Conservation (phyloP, 768 basidiomycete species). For the Serendipita sp. region DNA sequence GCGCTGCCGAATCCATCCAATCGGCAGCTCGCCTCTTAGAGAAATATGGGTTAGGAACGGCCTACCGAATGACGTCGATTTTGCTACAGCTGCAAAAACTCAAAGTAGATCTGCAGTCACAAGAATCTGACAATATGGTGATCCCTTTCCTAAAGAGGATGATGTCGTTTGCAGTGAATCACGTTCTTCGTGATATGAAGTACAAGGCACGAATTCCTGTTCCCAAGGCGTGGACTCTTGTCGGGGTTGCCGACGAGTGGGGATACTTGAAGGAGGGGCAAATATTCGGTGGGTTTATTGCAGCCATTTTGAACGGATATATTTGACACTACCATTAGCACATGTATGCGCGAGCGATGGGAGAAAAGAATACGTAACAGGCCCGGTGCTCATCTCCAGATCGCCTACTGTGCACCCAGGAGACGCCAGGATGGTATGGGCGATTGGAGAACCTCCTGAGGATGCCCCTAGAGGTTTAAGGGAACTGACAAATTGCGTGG, state of each 20-base stretch:
- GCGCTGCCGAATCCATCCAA: slow-evolving; percentile 19
- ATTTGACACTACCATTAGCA: slow-evolving; percentile 16
- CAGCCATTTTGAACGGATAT: background rate
- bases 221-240: slow-evolving; percentile 44
- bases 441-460: slow-evolving; percentile 30
- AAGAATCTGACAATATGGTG: slow-evolving; percentile 13
- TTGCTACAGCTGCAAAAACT: slow-evolving; percentile 36
- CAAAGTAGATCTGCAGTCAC: slow-evolving; percentile 19
- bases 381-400: slow-evolving; percentile 27
- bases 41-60: slow-evolving; percentile 37
- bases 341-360: slow-evolving; percentile 21
- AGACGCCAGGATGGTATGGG: slow-evolving; percentile 38
- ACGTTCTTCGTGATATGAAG: slow-evolving; percentile 50
- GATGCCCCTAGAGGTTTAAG: slow-evolving; percentile 34
- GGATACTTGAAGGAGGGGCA: slow-evolving; percentile 33
- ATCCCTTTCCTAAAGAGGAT: slow-evolving; percentile 37
- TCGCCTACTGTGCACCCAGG: slow-evolving; percentile 58
- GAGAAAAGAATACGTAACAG: slow-evolving; percentile 31
- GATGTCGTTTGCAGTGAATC: slow-evolving; percentile 38
- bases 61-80: slow-evolving; percentile 39
- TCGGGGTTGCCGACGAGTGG: slow-evolving; percentile 55
- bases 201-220: slow-evolving; percentile 50
- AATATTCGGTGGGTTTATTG: slow-evolving; percentile 34
- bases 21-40: slow-evolving; percentile 36
- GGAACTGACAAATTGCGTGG: slow-evolving; percentile 14